Evolutionary conservation across 768 basidiomycete species (phyloP), one percentile per base, ranked within the genome.

Genomic region (Imleria badia): DNA sequence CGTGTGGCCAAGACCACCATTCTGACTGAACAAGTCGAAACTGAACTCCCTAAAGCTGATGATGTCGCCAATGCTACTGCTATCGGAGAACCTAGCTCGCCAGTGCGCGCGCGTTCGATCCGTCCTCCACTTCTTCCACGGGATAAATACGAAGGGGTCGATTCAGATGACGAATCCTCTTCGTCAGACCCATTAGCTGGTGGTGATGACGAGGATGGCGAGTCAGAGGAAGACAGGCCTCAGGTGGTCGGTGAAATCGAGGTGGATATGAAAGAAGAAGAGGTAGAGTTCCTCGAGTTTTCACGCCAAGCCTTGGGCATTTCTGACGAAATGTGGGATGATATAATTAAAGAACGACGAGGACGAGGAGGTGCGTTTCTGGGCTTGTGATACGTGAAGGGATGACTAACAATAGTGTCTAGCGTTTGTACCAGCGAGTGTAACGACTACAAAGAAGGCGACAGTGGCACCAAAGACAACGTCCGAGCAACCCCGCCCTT

Each of bases 241-340:
- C 85, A 89, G 62, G 79, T 95, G 4, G 84, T 91, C 2, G 91
- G 87, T 15, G 89, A 94, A 20, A 73, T 93, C 5, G 94, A 94
- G 62, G 79, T 94, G 33, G 88, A 97, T 60, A 96, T 98, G 93
- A 83, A 78, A 1, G 87, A 91, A 62, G 97, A 99, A 72, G 83
- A 92, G 72, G 93, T 90, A 62, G 96, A 97, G 61, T 99, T 98
- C 60, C 73, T 99, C 30, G 89, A 93, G 72, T 99, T 99, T 71
- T 90, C 97, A 13, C 84, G 93, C 43, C 91, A 98, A 63, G 84
- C 90, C 6, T 75, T 98, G 34, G 97, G 97, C 1, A 89, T 99
- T 57, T 82, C 79, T 40, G 87, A 94, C 59, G 84, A 84, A n/a
- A 87, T 93, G 68, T 98, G 95, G 92, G 72, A 78, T 15, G 81